Percentiles rank a stretch among this genome's conserved stretches.
Evolutionary conservation across 345 rosid genomes (phyloP).

Genomic region (Hibiscus tridactylites): DNA sequence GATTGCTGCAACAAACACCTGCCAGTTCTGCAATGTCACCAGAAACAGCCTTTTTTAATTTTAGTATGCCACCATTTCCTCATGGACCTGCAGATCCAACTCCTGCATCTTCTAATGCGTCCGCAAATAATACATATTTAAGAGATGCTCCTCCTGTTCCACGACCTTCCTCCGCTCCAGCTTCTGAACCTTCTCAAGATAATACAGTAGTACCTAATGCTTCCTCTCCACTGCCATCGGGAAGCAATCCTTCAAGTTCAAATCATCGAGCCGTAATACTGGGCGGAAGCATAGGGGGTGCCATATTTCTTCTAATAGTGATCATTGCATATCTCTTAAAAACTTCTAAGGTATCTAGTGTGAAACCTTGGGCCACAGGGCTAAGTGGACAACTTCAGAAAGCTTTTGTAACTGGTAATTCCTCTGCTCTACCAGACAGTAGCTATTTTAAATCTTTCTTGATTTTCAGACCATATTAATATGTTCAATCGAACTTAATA

Average conservation of each 20-base stretch:
- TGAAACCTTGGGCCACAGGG: constrained; percentile 91
- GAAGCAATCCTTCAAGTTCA: neutral
- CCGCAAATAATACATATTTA: neutral
- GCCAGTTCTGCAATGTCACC: neutral
- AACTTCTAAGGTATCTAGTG: constrained; percentile 45
- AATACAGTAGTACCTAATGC: neutral
- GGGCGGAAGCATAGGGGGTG: constrained; percentile 32
- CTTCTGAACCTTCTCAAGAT: neutral
- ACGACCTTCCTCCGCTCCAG: constrained; percentile 10
- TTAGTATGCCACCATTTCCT: neutral
- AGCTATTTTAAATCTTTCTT: neutral
- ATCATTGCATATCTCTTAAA: constrained; percentile 27
- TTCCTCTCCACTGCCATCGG: neutral
- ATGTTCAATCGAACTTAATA: too few relatives aligned
- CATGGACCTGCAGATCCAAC: neutral
- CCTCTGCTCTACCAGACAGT: constrained; percentile 4
- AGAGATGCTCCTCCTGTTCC: constrained; percentile 1
- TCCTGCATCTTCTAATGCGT: neutral
- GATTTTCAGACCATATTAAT: constrained; percentile 6
- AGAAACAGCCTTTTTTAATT: neutral
- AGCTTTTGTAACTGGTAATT: constrained; percentile 73
- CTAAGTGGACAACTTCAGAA: constrained; percentile 91
- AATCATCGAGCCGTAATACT: constrained; percentile 15
- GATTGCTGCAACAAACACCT: constrained; percentile 17
- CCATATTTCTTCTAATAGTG: constrained; percentile 27